Conservation (phyloP, 192 early-diverging fungal species). For the Entrophospora sp. region DNA sequence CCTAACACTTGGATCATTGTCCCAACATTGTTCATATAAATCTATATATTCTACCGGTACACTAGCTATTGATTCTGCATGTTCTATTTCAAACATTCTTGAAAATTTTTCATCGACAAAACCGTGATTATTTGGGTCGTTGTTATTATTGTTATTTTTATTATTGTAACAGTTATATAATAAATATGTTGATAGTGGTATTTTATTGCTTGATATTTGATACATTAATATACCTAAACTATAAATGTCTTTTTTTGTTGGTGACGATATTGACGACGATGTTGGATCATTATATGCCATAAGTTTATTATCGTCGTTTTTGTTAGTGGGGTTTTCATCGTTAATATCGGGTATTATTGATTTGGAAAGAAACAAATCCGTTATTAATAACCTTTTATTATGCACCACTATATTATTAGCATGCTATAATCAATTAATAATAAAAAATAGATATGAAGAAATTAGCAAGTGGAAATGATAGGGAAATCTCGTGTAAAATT, state of each 20-base stretch:
- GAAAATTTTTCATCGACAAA: too few species aligned
- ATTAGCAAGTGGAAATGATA: too few species aligned
- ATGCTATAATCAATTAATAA: not conserved
- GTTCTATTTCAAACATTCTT: too few species aligned
- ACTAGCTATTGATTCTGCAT: constrained; percentile 19
- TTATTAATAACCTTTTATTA: not conserved
- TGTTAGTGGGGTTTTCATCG: too few species aligned
- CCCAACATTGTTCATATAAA: constrained; percentile 35
- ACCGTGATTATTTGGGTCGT: too few species aligned
- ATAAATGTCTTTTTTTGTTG: not conserved
- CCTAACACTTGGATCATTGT: constrained; percentile 24
- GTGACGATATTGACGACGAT: not conserved
- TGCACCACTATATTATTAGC: not conserved
- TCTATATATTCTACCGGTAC: constrained; percentile 27
- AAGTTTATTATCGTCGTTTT: not conserved
- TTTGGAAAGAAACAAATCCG: not conserved
- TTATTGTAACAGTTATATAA: constrained; percentile 2
- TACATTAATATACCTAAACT: not conserved
- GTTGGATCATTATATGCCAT: not conserved
- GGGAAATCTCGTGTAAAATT: not conserved
- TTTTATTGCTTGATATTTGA: not conserved
- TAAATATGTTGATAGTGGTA: not conserved
- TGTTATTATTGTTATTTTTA: constrained; percentile 19
- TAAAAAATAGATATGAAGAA: not conserved
- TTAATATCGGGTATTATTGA: not conserved